Evolutionary conservation across 2,329 filamentous ascomycete genomes (phyloP), one percentile per base, ranked within the genome.

Genomic region (Xylaria digitata): DNA sequence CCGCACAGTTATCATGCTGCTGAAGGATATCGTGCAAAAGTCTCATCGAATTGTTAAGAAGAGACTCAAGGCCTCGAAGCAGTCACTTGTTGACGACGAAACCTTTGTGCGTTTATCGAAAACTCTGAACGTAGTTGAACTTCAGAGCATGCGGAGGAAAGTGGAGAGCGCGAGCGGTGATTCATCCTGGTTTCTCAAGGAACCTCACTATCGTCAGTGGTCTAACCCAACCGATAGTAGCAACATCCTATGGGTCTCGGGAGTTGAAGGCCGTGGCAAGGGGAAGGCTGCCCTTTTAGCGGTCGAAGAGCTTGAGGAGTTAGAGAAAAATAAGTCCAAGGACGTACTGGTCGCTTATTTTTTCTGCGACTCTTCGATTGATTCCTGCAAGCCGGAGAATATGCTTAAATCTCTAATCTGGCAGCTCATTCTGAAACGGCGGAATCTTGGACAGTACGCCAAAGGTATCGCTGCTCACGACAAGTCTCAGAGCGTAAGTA

Each of bases 401-500:
- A 17, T 55, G 52, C n/a, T 55, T 8, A 55, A 55, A 26, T 55
- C 52, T 42, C 19, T 55, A 2, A 55, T 55, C 52, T 55, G 52
- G 52, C 52, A 55, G 34, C 52, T 55, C 13, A 55, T 55, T 9
- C 52, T 55, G 52, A 55, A 55, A 34, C 34, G 52, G 15, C 34
- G 52, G 34, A 42, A 55, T 42, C 52, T 55, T 17, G 52, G 52
- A 19, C 52, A 55, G 34, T 55, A 55, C 13, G 52, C 17, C 13
- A 55, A 55, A 42, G 52, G 52, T 32, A 34, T 55, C 9, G 52
- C 15, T 19, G 23, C 2, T 7, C 34, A 55, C 11, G 52, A 26
- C 34, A 55, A 23, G 26, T 55, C 52, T 1, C n/a, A 13, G 34
- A 55, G 34, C 13, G 17, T 40, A 2, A 26, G 17, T 55, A 26